These are phyloP conservation scores for Botryotinia narcissicola DNA, from an alignment of 2,329 filamentous ascomycete genomes.

Conservation along the genomic window DNA sequence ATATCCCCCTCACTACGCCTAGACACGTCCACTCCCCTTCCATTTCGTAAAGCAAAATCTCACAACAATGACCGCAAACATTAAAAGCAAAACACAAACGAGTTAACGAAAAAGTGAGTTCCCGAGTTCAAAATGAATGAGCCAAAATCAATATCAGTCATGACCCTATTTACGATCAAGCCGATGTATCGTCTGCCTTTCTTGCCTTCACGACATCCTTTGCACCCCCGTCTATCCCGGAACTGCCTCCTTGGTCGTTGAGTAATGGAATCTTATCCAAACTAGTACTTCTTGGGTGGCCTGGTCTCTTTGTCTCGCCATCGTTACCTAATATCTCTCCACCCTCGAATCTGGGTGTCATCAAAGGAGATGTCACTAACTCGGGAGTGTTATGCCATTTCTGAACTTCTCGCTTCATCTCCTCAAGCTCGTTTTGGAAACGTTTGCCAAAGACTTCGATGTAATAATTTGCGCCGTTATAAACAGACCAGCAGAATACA, in stretches of 20 bases:
- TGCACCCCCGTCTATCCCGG: conserved; percentile 46
- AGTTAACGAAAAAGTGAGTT: not conserved
- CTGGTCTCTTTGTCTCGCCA: conserved; percentile 2
- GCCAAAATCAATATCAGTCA: not conserved
- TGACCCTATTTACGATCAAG: conserved; percentile 22
- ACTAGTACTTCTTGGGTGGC: conserved; percentile 28
- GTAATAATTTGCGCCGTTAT: conserved; percentile 96
- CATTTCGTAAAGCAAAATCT: not conserved
- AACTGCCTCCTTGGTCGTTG: conserved; percentile 46
- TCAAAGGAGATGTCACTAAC: conserved; percentile 42
- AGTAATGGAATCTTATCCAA: conserved; percentile 59
- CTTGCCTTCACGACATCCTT: conserved; percentile 50
- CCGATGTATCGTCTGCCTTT: conserved; percentile 40
- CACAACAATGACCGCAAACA: not conserved
- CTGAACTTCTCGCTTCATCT: conserved; percentile 81
- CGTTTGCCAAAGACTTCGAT: conserved; percentile 97
- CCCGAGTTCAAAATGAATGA: not conserved
- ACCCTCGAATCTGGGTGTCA: conserved; percentile 40
- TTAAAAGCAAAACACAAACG: not conserved
- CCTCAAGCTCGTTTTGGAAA: conserved; percentile 94
- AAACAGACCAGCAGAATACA: conserved; percentile 93
- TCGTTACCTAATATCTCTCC: conserved; percentile 20
- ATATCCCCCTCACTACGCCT: conserved; percentile 3
- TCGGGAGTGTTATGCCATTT: conserved; percentile 75
- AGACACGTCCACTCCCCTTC: not conserved